Base-by-base conservation (phyloP, 2,329 filamentous ascomycete genomes). In the Xylariaceae sp. region DNA sequence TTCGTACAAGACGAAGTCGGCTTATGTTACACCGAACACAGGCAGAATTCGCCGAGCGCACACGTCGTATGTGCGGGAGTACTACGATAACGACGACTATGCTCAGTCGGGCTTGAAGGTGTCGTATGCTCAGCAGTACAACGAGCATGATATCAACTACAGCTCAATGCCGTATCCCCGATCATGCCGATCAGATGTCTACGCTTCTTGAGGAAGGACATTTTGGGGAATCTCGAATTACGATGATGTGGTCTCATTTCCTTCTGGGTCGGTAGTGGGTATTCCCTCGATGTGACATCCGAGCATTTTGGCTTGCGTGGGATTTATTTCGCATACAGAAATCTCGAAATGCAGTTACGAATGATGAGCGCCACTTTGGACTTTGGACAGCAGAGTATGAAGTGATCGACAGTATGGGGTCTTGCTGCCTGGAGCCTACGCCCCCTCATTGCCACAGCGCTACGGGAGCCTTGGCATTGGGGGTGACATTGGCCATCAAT, bases 301-400 rank as follows among this genome's bases (percentile, higher is more conserved):
- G 23, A 30, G 23, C 23, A 30, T 30, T 30, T 30, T 30, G 23
- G 23, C 23, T 30, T 30, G 23, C 23, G 23, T 30, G 23, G 23
- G 23, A 30, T 30, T 30, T 30, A 4, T 30, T 68, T 17, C 54
- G 62, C 44, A 58, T 52, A 62, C 56, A 61, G 47, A 62, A 59
- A 59, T 57, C 34, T 55, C 63, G 60, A 66, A 67, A 68, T 67
- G 62, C 68, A 70, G 68, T 69, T 68, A 70, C 68, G 68, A 69
- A 55, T 68, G 63, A 69, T 66, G 66, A 66, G 58, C 61, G 64
- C 57, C 51, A 57, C 56, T 17, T 44, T 53, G 37, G 51, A 39
- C n/a, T 15, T 55, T 18, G 13, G 34, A 49, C 30, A 52, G 47
- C 55, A 56, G 51, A 47, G 49, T 55, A 45, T 44, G 30, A 58